A percentile compares a stretch with the other conserved stretches of the same genome.
Evolutionary conservation across 306 rosid genomes (phyloP).

Genomic region (Echinosophora koreensis): DNA sequence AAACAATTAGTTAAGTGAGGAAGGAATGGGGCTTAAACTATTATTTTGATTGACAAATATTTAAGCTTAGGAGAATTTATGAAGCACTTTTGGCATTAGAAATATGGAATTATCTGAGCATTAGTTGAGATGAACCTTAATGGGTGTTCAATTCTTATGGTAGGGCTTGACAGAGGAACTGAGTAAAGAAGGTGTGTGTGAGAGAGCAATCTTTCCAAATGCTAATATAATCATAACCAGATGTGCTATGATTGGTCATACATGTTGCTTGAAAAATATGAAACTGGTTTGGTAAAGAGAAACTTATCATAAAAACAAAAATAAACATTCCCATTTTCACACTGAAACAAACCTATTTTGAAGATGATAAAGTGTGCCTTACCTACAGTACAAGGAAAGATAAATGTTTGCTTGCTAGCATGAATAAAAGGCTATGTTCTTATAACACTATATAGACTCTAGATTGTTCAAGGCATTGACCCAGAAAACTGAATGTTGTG

Average conservation of each 20-base stretch:
- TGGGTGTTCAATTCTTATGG: neutral
- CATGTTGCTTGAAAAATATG: neutral
- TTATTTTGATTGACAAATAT: too few relatives aligned
- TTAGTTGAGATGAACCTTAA: too few relatives aligned
- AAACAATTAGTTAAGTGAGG: too few relatives aligned
- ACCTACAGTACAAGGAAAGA: neutral
- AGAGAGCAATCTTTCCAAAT: constrained; percentile 86
- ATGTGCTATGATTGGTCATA: constrained; percentile 64
- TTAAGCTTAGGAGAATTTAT: neutral
- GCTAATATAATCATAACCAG: constrained; percentile 53
- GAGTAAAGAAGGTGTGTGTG: constrained; percentile 91
- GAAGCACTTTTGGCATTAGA: too few relatives aligned
- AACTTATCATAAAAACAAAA: neutral
- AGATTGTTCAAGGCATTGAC: neutral
- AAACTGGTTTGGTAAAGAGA: neutral
- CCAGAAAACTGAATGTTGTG: neutral
- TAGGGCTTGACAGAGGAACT: constrained; percentile 87
- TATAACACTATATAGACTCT: neutral
- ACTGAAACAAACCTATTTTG: neutral
- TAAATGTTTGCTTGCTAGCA: neutral
- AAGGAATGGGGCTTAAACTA: too few relatives aligned
- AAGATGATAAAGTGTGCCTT: neutral
- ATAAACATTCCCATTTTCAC: neutral
- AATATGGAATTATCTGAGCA: too few relatives aligned
- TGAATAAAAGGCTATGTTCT: neutral